These are phyloP conservation scores for Schrenkiella parvula DNA, from an alignment of 345 rosid genomes.

Conservation along the genomic window DNA sequence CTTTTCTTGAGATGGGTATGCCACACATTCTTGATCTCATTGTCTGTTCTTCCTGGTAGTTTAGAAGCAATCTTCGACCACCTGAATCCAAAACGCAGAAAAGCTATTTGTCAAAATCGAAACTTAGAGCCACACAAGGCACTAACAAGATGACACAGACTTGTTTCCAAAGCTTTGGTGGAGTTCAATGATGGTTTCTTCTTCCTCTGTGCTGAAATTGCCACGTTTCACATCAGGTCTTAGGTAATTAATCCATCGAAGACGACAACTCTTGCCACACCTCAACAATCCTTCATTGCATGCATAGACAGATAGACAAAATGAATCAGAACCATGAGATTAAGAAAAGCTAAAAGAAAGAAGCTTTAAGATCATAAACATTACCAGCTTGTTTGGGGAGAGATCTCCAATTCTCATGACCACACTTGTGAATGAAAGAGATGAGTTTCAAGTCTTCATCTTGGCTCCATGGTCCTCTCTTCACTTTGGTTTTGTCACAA, in stretches of 20 bases:
- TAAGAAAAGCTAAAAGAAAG: neutral
- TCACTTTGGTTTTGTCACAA: constrained; percentile 58
- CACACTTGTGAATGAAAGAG: constrained; percentile 43
- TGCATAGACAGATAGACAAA: neutral
- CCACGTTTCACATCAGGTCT: constrained; percentile 39
- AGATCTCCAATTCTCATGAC: constrained; percentile 65
- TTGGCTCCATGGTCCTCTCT: constrained; percentile 65
- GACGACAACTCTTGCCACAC: constrained; percentile 40
- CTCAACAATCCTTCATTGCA: constrained; percentile 35
- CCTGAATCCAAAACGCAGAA: constrained; percentile 25
- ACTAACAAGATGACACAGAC: constrained; percentile 1
- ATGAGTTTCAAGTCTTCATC: constrained; percentile 57
- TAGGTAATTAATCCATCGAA: constrained; percentile 36
- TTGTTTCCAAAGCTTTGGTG: constrained; percentile 35
- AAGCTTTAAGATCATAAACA: neutral
- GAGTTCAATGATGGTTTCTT: constrained; percentile 33
- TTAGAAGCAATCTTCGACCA: constrained; percentile 52
- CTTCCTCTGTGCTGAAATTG: constrained; percentile 35
- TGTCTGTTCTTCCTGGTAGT: constrained; percentile 48
- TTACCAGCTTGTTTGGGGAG: constrained; percentile 61
- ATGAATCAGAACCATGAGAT: constrained; percentile 2
- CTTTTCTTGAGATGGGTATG: constrained; percentile 51
- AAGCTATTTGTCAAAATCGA: neutral
- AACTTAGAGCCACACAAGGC: constrained; percentile 7
- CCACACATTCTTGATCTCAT: constrained; percentile 61